Percentiles rank a stretch among this genome's conserved stretches.
Conservation (phyloP, 2,329 filamentous ascomycete species). For the Fusarium sp. region DNA sequence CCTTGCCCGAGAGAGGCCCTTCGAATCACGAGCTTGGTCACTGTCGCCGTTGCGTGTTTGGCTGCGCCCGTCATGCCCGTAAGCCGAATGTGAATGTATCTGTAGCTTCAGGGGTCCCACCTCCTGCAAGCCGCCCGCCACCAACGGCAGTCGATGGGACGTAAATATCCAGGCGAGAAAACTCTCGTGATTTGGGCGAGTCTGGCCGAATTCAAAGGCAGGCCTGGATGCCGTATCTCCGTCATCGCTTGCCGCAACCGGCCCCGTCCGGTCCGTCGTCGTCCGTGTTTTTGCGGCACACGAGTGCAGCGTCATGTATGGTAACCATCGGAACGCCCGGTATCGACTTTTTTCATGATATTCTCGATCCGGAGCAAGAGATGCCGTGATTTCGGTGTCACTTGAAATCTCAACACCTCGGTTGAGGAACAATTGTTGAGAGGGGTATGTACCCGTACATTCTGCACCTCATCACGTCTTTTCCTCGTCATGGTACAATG, state of each 20-base stretch:
- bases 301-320: neutral
- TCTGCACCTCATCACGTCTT: conserved; percentile 22
- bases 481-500: conserved; percentile 5
- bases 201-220: neutral
- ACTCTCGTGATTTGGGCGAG: neutral
- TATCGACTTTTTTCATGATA: neutral
- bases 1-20: conserved; percentile 1
- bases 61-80: conserved; percentile 9
- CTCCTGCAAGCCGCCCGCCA: conserved; percentile 38
- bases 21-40: conserved; percentile 24
- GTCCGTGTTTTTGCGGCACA: neutral
- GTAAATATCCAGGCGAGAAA: neutral
- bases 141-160: conserved; percentile 16
- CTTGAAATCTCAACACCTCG: neutral
- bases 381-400: neutral
- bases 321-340: neutral
- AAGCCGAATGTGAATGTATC: conserved; percentile 5
- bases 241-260: neutral
- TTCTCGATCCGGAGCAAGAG: conserved; percentile 1
- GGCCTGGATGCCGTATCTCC: neutral
- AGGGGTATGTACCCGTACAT: neutral
- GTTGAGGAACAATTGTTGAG: conserved; percentile 6
- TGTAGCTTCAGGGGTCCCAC: conserved; percentile 31
- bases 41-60: conserved; percentile 24
- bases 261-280: neutral